Evolutionary conservation across 2,329 filamentous ascomycete species (phyloP).

Genomic region (Pleomassaria siparia): DNA sequence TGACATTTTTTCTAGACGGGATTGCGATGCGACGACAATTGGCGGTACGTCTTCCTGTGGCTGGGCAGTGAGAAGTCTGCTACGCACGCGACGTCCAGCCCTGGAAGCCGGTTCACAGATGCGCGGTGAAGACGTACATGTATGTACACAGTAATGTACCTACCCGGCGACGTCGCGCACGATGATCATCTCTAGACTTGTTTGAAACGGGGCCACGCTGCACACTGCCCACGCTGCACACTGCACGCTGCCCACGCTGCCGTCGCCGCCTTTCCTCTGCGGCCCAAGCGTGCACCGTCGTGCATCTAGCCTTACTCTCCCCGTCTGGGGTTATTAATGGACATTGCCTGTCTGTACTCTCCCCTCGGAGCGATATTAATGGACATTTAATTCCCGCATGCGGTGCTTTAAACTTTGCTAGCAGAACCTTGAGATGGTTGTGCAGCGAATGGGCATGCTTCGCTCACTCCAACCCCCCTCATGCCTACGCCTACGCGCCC

Average conservation of each 20-base stretch:
- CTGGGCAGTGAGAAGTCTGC: conserved; percentile 17
- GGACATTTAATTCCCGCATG: conserved; percentile 25
- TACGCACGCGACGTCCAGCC: conserved; percentile 14
- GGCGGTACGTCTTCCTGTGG: conserved; percentile 16
- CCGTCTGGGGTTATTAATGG: background rate
- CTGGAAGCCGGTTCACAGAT: conserved; percentile 16
- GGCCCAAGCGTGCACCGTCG: background rate
- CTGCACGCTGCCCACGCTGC: conserved; percentile 11
- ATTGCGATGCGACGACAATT: conserved; percentile 10
- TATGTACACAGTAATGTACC: too few relatives aligned
- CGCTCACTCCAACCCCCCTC: conserved; percentile 29
- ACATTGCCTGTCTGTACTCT: too few relatives aligned
- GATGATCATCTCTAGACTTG: conserved; percentile 26
- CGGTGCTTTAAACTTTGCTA: conserved; percentile 23
- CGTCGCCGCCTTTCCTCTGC: conserved; percentile 7
- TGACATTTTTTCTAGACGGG: background rate
- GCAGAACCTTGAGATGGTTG: conserved; percentile 10
- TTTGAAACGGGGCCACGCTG: conserved; percentile 13
- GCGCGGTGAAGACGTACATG: conserved; percentile 6
- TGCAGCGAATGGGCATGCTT: conserved; percentile 29
- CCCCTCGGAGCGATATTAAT: conserved; percentile 33
- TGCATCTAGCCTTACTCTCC: background rate
- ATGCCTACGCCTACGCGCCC: conserved; percentile 37
- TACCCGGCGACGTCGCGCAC: conserved; percentile 13
- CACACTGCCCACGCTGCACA: background rate